A percentile compares a stretch with the other conserved stretches of the same genome.
These are phyloP conservation scores for Vigna reflexopilosa DNA, from an alignment of 306 rosid species.

Conservation along the genomic window DNA sequence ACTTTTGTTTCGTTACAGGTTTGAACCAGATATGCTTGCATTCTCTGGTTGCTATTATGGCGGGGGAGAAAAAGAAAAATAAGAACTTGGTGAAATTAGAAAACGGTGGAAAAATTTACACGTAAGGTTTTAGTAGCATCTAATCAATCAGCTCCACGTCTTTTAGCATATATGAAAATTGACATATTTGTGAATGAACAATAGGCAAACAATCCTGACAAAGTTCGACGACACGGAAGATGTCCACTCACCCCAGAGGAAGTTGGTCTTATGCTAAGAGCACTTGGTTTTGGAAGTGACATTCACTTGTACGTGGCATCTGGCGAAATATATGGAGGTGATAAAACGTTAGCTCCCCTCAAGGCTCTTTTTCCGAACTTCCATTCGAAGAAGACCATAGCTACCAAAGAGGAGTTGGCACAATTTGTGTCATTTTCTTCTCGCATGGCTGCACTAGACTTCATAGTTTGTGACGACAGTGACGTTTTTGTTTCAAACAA, in stretches of 20 bases:
- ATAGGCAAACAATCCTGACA: slow-evolving; percentile 80
- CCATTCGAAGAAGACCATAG: slow-evolving; percentile 81
- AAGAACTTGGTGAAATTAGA: slow-evolving; percentile 75
- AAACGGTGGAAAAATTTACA: slow-evolving; percentile 85
- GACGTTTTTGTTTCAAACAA: slow-evolving; percentile 87
- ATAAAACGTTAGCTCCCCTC: slow-evolving; percentile 76
- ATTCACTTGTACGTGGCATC: slow-evolving; percentile 90
- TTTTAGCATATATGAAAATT: slow-evolving; percentile 32
- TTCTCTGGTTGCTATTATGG: slow-evolving; percentile 94
- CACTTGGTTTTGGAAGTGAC: slow-evolving; percentile 75
- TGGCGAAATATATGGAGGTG: slow-evolving; percentile 91
- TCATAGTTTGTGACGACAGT: slow-evolving; percentile 77
- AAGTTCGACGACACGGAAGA: slow-evolving; percentile 81
- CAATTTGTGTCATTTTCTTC: slow-evolving; percentile 82
- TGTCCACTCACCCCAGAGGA: slow-evolving; percentile 98
- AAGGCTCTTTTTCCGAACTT: slow-evolving; percentile 79
- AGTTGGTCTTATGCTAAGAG: slow-evolving; percentile 95
- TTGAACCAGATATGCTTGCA: slow-evolving; percentile 98
- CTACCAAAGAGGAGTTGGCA: slow-evolving; percentile 70
- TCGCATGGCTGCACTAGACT: slow-evolving; percentile 97
- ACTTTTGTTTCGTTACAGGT: slow-evolving; percentile 54
- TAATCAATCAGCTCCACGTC: neutral
- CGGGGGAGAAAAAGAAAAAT: slow-evolving; percentile 90
- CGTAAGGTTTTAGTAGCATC: slow-evolving; percentile 57
- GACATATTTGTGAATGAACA: slow-evolving; percentile 36